Evolutionary conservation across 257 asterid species (phyloP).

Genomic region (Solanum clarkiae): DNA sequence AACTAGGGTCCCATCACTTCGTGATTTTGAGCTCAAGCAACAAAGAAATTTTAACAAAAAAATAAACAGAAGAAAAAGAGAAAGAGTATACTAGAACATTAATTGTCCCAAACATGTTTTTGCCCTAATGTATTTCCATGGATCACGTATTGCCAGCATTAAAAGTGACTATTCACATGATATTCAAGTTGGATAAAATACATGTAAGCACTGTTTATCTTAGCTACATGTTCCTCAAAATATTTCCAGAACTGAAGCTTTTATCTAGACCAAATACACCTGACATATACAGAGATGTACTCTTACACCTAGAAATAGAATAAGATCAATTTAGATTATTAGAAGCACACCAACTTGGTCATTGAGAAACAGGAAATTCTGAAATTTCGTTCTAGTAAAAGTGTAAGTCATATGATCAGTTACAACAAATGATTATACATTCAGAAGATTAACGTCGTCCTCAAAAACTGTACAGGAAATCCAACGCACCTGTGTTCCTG

Average conservation of each 20-base stretch:
- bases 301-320: not conserved
- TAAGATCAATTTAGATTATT: not conserved
- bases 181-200: not conserved
- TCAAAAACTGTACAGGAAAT: not conserved
- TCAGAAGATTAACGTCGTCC: not conserved
- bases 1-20: not conserved
- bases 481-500: conserved; percentile 30
- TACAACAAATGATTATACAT: not conserved
- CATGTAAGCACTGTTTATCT: not conserved
- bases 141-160: not conserved
- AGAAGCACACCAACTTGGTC: not conserved
- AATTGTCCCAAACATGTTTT: not conserved
- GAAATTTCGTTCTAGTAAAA: not conserved
- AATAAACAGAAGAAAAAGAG: not conserved
- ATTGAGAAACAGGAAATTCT: not conserved
- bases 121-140: not conserved
- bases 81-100: not conserved
- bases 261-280: not conserved
- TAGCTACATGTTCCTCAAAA: not conserved
- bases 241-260: not conserved
- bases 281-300: not conserved
- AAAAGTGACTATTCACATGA: not conserved
- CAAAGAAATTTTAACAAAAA: not conserved
- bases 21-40: not conserved
- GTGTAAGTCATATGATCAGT: not conserved